Evolutionary conservation across 2,329 filamentous ascomycete genomes (phyloP), one percentile per base, ranked within the genome.

Genomic region (Chaetomium sp.): DNA sequence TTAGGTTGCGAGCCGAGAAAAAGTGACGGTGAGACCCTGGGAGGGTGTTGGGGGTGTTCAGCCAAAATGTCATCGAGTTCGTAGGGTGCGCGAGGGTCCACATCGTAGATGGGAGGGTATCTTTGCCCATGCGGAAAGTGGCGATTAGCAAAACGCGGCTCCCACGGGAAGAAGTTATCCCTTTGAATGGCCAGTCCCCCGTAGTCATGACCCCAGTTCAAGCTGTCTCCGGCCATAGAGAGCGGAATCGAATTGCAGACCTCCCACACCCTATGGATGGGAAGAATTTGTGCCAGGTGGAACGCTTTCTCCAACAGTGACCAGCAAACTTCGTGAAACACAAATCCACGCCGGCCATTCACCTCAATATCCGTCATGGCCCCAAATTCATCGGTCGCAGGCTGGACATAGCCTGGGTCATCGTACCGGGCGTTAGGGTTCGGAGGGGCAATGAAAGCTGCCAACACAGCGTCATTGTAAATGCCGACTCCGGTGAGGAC

Each of bases 321-420:
- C 50, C 50, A 46, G 34, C 50, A 52, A 10, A 35, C 19, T 9
- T 38, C 50, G 41, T 46, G 41, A 6, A 52, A 52, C 14, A 52
- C 6, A 7, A 45, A 52, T 10, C 50, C 50, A 12, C 49, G 49
- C 7, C n/a, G 42, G 32, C 38, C 49, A n/a, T 51, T 42, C 32
- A 51, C 36, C n/a, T 42, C 49, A 4, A 2, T 5, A 3, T 6
- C 6, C 2, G 12, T 10, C 49, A 45, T 52, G 4, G 14, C 49
- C 1, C 34, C 50, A 27, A 52, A 52, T 19, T 38, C 5, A 12
- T 52, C 35, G 11, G 38, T 36, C 5, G 33, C 34, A 2, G 50
- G 35, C 11, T 34, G 6, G 4, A 19, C 42, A 40, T 52, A 46
- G 2, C 50, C 50, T 6, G 50, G 35, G 27, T 52, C 50, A 10